Percentiles rank a stretch among this genome's conserved stretches.
Conservation (phyloP, 2,329 filamentous ascomycete species). For the Emmonsia crescens region DNA sequence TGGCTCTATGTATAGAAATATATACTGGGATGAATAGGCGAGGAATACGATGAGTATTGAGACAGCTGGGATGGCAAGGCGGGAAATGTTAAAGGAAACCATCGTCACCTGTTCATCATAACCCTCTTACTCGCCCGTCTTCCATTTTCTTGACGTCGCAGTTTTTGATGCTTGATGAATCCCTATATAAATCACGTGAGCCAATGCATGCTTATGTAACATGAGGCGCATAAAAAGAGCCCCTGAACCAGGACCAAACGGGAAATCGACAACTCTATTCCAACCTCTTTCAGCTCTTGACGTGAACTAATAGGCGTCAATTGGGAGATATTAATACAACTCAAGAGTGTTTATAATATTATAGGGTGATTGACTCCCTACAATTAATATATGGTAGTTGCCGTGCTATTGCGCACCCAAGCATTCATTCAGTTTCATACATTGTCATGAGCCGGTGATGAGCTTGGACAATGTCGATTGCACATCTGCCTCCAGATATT, state of each 20-base stretch:
- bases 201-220: background rate
- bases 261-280: background rate
- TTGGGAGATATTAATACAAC: background rate
- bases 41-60: constrained; percentile 47
- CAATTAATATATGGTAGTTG: background rate
- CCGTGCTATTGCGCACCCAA: background rate
- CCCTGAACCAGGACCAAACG: background rate
- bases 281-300: background rate
- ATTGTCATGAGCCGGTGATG: background rate
- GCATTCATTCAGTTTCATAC: background rate
- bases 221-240: too few relatives aligned
- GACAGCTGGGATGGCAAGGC: constrained; percentile 44
- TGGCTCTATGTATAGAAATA: constrained; percentile 46
- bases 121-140: background rate
- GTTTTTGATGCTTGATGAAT: too few relatives aligned
- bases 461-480: constrained; percentile 34
- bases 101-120: constrained; percentile 10
- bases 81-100: constrained; percentile 22
- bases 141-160: background rate
- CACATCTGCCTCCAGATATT: constrained; percentile 31
- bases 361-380: background rate
- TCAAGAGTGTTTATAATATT: background rate
- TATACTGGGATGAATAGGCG: constrained; percentile 48
- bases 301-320: background rate
- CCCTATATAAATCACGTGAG: background rate